Base-by-base conservation (phyloP, 2,329 filamentous ascomycete species). In the Talaromyces amestolkiae region DNA sequence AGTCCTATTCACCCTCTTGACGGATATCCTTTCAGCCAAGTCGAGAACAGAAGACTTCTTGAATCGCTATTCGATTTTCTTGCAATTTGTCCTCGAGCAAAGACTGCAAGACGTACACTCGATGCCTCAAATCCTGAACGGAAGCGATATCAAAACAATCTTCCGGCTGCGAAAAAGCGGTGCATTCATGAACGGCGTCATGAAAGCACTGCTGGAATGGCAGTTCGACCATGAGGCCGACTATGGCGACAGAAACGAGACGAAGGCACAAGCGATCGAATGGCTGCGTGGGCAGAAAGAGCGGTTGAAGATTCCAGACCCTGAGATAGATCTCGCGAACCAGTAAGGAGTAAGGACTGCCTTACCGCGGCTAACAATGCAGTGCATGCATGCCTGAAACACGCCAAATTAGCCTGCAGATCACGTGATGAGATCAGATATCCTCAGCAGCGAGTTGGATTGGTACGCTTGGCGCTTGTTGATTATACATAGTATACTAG, bases 301-400 rank as follows among this genome's bases (percentile, higher is more conserved):
- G 27, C 22, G 24, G 39, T 15, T 63, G 49, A 45, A 49, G 22
- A 58, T 63, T 27, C 61, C 61, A 17, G 53, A 63, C 27, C 24
- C 47, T 56, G 61, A 39, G 31, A 17, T 37, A 15, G 45, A 24
- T 24, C 2, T 27, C 47, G 3, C 11, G 19, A 27, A 24, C 13
- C 24, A 27, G 47, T 27, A 24, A 27, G 31, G 27, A 49, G 11
- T 37, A 13, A 31, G 31, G 41, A 19, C 10, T 17, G 37, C 31
- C 54, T n/a, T 61, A 24, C 31, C 41, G n/a, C 15, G 58, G 41
- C 39, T 41, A 31, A 31, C 27, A 7, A 19, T 35, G 58, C 31
- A 33, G 31, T n/a, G 59, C 17, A 17, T 24, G 59, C 59, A 62
- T 9, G 33, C 41, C 64, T 65, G 64, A 65, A 65, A 65, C 64